Base-by-base conservation (phyloP, 495 filamentous ascomycete genomes). In the Filosporella fistucella region DNA sequence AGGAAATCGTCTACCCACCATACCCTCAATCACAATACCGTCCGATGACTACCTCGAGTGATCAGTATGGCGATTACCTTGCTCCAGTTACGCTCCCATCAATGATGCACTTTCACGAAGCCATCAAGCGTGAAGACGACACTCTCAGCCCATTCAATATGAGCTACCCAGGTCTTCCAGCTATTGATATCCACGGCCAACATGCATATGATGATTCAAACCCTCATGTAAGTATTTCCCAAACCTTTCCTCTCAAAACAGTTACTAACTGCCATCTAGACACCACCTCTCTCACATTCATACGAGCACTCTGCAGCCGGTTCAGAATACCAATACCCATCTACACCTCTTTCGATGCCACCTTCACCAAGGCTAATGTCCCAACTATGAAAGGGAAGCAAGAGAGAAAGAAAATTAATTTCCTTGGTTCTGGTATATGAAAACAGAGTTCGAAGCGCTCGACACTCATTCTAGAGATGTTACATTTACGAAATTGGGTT, bases 271-370 rank as follows among this genome's bases (percentile, higher is more conserved):
- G 22, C 34, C 34, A 17, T 36, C 57, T 75, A 94, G 88, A 91
- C 90, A 68, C 89, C 89, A 68, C 80, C 89, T 59, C 78, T 94
- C 59, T 83, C 82, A 57, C 85, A 89, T 53, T 82, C 85, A 14
- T 88, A 85, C 66, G 86, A 91, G 53, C 81, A 83, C 58, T 91
- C 88, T 45, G 68, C 72, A 45, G 65, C 69, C 59, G 69, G 82
- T 67, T 72, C 84, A 58, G 68, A 85, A 66, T 60, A 71, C 64
- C 70, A 73, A 51, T 86, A 84, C 62, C 84, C 84, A 22, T 72
- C 74, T 17, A 88, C 84, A 44, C 85, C 84, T 23, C 62, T 78
- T 36, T 85, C 82, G 12, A 82, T 84, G 73, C 82, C 82, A 13
- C 69, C 74, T 35, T 85, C 83, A 13, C 83, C 83, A 14, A 42